phyloP scores from a whole-genome alignment of 148 eudicot genomes.

The Polygonum maritimum region DNA sequence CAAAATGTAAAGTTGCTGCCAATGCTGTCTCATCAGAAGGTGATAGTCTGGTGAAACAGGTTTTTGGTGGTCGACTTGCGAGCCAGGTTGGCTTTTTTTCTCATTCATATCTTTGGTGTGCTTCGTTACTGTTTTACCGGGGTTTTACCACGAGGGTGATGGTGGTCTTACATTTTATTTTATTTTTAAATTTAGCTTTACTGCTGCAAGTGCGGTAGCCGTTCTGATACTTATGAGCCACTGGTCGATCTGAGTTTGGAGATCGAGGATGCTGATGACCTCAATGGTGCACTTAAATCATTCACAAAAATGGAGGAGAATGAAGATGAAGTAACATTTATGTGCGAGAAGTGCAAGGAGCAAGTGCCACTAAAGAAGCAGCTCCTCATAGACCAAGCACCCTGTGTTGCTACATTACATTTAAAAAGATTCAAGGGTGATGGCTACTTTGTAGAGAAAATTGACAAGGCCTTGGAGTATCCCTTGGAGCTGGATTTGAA shows the following conservation, averaged over 20 bases:
- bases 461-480: constrained; percentile 57
- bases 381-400: constrained; percentile 65
- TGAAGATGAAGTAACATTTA: constrained; percentile 56
- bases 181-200: constrained; percentile 38
- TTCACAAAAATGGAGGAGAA: constrained; percentile 84
- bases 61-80: constrained; percentile 84
- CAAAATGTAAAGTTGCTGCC: constrained; percentile 17
- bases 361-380: constrained; percentile 78
- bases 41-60: constrained; percentile 52
- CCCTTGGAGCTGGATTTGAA: constrained; percentile 68
- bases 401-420: constrained; percentile 65
- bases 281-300: constrained; percentile 58
- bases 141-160: too few species aligned
- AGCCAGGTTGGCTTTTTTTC: constrained; percentile 51
- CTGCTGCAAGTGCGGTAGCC: constrained; percentile 71
- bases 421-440: constrained; percentile 87
- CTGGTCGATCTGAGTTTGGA: constrained; percentile 74
- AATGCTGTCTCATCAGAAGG: constrained; percentile 4
- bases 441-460: constrained; percentile 60
- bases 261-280: constrained; percentile 56
- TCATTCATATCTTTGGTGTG: neutral
- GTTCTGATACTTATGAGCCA: constrained; percentile 73
- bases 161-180: neutral
- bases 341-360: constrained; percentile 74
- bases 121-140: neutral